Evolutionary conservation across 164 flowering plant genomes (phyloP).

Genomic region (Piper betle): DNA sequence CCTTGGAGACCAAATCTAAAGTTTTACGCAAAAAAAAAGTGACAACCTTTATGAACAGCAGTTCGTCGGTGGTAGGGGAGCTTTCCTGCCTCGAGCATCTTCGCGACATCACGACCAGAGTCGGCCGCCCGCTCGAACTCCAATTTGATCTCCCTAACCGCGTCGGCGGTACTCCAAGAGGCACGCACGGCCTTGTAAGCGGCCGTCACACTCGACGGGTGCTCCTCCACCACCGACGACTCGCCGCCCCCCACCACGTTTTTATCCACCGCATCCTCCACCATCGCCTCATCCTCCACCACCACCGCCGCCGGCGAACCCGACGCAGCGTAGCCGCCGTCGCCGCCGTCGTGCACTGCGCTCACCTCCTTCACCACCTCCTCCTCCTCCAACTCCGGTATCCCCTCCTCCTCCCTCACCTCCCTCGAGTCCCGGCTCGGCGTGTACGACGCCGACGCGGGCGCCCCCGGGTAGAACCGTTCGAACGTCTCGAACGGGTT

Average conservation of each 20-base stretch:
- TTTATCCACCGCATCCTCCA: conserved; percentile 43
- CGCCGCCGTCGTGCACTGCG: conserved; percentile 27
- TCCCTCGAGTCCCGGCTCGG: conserved; percentile 74
- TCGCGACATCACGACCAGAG: conserved; percentile 59
- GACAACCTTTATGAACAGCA: conserved; percentile 46
- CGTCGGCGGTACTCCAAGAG: conserved; percentile 32
- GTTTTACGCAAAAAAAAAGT: not conserved
- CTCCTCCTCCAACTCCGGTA: conserved; percentile 92
- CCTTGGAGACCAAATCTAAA: not conserved
- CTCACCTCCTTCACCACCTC: conserved; percentile 82
- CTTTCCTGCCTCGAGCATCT: conserved; percentile 78
- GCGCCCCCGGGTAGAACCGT: conserved; percentile 13
- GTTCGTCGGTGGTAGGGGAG: conserved; percentile 50
- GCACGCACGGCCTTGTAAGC: conserved; percentile 23
- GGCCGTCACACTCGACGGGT: conserved; percentile 17
- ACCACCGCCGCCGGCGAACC: too few relatives aligned
- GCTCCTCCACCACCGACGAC: conserved; percentile 17
- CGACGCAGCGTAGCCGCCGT: conserved; percentile 6
- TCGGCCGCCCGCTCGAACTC: conserved; percentile 72
- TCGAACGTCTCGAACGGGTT: conserved; percentile 46
- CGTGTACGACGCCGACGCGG: conserved; percentile 24
- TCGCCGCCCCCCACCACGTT: conserved; percentile 42
- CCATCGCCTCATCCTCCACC: too few relatives aligned
- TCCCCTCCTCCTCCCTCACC: conserved; percentile 91
- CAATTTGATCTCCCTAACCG: conserved; percentile 47